phyloP scores from a whole-genome alignment of 768 basidiomycete genomes.

The Dioszegia hungarica region DNA sequence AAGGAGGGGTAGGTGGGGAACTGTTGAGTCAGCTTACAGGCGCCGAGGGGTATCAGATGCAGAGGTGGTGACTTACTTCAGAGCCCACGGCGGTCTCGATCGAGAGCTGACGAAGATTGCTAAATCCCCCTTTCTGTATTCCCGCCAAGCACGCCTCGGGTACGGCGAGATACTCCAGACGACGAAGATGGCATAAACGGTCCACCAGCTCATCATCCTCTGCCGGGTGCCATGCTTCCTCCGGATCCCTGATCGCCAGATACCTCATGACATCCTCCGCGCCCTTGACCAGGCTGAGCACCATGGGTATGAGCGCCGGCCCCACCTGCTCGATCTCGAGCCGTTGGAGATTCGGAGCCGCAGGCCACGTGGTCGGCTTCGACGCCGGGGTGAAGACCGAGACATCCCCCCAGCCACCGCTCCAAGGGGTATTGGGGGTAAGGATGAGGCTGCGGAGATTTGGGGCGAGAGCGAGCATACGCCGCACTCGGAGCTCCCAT shows the following conservation, averaged over 20 bases:
- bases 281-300: not conserved
- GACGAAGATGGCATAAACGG: not conserved
- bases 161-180: not conserved
- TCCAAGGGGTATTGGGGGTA: constrained; percentile 1
- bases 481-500: constrained; percentile 12
- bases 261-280: not conserved
- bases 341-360: not conserved
- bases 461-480: constrained; percentile 2
- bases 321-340: constrained; percentile 19
- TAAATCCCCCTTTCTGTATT: too few species aligned
- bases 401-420: constrained; percentile 20
- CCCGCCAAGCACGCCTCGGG: not conserved
- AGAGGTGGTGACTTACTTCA: too few species aligned
- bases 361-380: not conserved
- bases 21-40: too few species aligned
- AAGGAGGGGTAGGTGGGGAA: too few species aligned
- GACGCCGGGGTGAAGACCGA: not conserved
- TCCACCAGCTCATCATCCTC: not conserved
- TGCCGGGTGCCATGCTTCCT: constrained; percentile 10
- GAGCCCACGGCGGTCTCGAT: too few species aligned
- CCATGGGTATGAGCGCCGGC: not conserved
- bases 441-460: constrained; percentile 10
- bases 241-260: constrained; percentile 8
- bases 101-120: too few species aligned
- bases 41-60: too few species aligned